A percentile compares a stretch with the other conserved stretches of the same genome.
phyloP scores from a whole-genome alignment of 83 land plant species.

The Diphasiastrum complanatum region DNA sequence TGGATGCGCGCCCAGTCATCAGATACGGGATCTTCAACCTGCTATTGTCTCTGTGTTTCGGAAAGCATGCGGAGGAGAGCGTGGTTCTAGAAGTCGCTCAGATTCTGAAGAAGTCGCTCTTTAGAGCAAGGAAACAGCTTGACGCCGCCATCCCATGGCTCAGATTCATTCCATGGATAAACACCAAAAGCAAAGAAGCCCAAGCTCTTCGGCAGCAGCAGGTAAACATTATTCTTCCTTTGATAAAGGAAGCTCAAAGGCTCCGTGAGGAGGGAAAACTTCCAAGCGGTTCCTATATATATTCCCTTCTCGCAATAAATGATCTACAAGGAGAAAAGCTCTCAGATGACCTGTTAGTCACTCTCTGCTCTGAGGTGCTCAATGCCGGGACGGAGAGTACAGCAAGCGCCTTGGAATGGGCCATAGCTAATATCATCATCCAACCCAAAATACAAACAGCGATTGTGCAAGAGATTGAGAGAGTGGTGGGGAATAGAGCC shows the following conservation, averaged over 20 bases:
- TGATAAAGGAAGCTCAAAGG: neutral
- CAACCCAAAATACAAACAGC: neutral
- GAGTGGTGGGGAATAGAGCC: conserved; percentile 2
- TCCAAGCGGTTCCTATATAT: neutral
- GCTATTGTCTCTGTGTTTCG: neutral
- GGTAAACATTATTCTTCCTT: neutral
- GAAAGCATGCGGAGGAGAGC: neutral
- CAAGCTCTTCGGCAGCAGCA: neutral
- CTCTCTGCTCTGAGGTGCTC: neutral
- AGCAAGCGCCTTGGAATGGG: conserved; percentile 1
- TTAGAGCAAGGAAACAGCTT: neutral
- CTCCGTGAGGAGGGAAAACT: neutral
- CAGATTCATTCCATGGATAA: neutral
- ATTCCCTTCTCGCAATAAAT: neutral
- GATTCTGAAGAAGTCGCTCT: neutral
- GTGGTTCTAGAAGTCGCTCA: neutral
- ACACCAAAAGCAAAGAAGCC: neutral
- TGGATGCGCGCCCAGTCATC: neutral
- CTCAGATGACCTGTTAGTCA: neutral
- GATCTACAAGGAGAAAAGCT: neutral
- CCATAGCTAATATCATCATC: neutral
- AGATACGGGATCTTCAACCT: neutral
- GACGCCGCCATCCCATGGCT: neutral
- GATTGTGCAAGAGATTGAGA: neutral
- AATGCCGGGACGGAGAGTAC: neutral